A percentile compares a stretch with the other conserved stretches of the same genome.
Evolutionary conservation across 176 grass and related monocot species (phyloP).

Genomic region (Triticum timopheevii): DNA sequence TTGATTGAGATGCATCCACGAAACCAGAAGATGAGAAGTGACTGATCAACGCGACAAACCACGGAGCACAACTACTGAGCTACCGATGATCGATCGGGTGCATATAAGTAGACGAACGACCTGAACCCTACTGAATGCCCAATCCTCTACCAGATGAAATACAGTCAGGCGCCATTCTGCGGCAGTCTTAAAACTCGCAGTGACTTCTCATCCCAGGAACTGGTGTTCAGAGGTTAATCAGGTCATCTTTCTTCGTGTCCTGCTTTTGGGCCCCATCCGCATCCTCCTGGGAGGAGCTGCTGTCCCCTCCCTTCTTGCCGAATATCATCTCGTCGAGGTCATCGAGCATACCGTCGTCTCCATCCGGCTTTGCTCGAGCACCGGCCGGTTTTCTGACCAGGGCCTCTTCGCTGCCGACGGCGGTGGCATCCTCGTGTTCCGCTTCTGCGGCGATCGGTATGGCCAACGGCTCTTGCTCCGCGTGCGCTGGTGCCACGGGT

Average conservation of each 20-base stretch:
- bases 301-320: conserved; percentile 68
- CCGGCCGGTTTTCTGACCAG: conserved; percentile 69
- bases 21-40: not conserved
- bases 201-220: not conserved
- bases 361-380: conserved; percentile 52
- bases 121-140: conserved; percentile 24
- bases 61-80: not conserved
- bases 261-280: conserved; percentile 36
- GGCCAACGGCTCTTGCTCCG: conserved; percentile 55
- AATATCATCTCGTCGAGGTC: conserved; percentile 97
- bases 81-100: not conserved
- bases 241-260: conserved; percentile 69
- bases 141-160: conserved; percentile 39
- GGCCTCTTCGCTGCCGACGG: conserved; percentile 59
- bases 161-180: conserved; percentile 12
- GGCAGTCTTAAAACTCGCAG: conserved; percentile 21
- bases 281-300: conserved; percentile 44
- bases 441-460: conserved; percentile 76
- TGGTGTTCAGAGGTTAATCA: conserved; percentile 68
- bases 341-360: conserved; percentile 81
- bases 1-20: no score
- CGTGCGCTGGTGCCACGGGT: conserved; percentile 30
- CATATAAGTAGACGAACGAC: conserved; percentile 29
- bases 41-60: no score
- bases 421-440: conserved; percentile 67